Conservation (phyloP, 768 basidiomycete species). For the Hericium rajendrae region DNA sequence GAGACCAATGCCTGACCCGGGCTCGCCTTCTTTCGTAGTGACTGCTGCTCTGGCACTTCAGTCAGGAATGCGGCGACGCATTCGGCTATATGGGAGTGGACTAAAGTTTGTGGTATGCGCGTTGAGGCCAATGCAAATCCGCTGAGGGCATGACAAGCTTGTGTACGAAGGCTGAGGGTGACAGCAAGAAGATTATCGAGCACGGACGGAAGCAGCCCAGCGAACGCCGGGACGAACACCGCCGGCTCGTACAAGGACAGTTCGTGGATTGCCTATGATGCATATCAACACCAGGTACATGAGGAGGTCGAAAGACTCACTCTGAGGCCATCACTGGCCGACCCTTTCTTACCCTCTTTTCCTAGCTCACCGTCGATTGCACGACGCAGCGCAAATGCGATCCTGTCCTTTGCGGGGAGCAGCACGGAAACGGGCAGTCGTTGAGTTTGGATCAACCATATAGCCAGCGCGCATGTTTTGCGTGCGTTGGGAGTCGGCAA, state of each 20-base stretch:
- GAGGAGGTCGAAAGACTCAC: slow-evolving; percentile 28
- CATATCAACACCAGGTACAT: slow-evolving; percentile 3
- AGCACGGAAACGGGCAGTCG: slow-evolving; percentile 57
- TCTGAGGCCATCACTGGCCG: slow-evolving; percentile 69
- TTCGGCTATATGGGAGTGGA: slow-evolving; percentile 46
- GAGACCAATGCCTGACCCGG: slow-evolving; percentile 14
- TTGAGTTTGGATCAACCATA: slow-evolving; percentile 65
- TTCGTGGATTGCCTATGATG: slow-evolving; percentile 59
- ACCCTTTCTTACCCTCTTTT: slow-evolving; percentile 84
- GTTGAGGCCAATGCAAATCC: slow-evolving; percentile 52
- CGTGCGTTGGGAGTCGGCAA: slow-evolving; percentile 77
- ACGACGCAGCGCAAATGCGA: slow-evolving; percentile 61
- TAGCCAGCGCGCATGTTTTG: slow-evolving; percentile 75
- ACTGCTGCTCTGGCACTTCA: slow-evolving; percentile 18
- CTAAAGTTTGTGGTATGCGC: slow-evolving; percentile 33
- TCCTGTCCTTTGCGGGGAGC: slow-evolving; percentile 51
- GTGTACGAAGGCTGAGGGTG: slow-evolving; percentile 53
- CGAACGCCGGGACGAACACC: slow-evolving; percentile 63
- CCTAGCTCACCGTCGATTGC: slow-evolving; percentile 80
- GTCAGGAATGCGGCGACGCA: slow-evolving; percentile 40
- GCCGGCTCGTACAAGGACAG: slow-evolving; percentile 51
- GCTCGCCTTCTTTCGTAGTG: slow-evolving; percentile 23
- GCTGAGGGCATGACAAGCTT: slow-evolving; percentile 69
- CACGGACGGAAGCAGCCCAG: slow-evolving; percentile 48
- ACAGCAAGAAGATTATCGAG: slow-evolving; percentile 54